Evolutionary conservation across 1,284 basidiomycete genomes (phyloP).

Genomic region (Athelia psychrophila): DNA sequence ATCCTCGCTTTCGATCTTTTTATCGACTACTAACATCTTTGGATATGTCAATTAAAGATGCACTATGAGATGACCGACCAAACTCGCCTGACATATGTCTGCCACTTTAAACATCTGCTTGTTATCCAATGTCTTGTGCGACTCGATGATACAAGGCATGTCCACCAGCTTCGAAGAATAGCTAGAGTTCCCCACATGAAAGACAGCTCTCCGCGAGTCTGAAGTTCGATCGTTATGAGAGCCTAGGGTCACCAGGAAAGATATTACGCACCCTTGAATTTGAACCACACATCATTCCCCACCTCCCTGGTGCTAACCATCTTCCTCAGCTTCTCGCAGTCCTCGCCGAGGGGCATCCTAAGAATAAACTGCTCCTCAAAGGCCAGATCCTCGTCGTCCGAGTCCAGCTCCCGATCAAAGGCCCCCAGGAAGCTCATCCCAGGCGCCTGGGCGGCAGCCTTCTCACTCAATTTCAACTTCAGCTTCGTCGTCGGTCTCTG

Average conservation of each 20-base stretch:
- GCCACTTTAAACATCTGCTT: constrained; percentile 98
- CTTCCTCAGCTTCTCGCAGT: constrained; percentile 75
- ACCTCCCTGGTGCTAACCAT: constrained; percentile 81
- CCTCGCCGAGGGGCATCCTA: constrained; percentile 84
- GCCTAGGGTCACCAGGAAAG: not conserved
- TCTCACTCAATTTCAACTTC: constrained; percentile 81
- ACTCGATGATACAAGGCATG: constrained; percentile 91
- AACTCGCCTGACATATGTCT: constrained; percentile 89
- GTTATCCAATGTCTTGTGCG: constrained; percentile 95
- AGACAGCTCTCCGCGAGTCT: constrained; percentile 92
- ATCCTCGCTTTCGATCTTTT: constrained; percentile 74
- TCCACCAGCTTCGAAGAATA: constrained; percentile 96
- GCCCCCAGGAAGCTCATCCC: constrained; percentile 82
- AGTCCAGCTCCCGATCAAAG: constrained; percentile 94
- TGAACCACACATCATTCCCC: constrained; percentile 91
- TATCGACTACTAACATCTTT: constrained; percentile 86
- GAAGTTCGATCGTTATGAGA: constrained; percentile 5
- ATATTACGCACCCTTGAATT: constrained; percentile 81
- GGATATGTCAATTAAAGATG: constrained; percentile 9
- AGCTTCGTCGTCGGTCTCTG: constrained; percentile 65
- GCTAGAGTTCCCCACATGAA: constrained; percentile 80
- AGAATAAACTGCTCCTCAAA: constrained; percentile 99
- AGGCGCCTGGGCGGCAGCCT: constrained; percentile 71
- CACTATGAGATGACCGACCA: constrained; percentile 9
- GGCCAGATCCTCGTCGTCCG: constrained; percentile 88